These are phyloP conservation scores for Hymenotorrendiella dingleyae DNA, from an alignment of 2,329 filamentous ascomycete genomes.

Conservation along the genomic window DNA sequence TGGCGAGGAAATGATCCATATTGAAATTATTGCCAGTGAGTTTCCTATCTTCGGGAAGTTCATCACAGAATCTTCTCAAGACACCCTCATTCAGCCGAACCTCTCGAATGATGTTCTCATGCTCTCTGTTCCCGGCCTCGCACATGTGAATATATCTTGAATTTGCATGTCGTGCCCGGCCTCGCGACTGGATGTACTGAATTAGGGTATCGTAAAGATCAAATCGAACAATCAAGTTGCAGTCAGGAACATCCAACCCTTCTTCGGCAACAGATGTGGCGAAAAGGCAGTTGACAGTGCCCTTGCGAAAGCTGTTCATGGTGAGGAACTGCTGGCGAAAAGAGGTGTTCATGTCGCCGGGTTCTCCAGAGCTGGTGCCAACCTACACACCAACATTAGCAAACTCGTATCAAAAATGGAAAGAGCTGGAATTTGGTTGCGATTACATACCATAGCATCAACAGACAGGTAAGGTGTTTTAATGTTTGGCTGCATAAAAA, in stretches of 20 bases:
- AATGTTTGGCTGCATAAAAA: conserved; percentile 54
- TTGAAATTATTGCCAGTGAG: conserved; percentile 55
- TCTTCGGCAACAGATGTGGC: conserved; percentile 64
- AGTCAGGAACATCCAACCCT: conserved; percentile 62
- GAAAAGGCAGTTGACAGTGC: conserved; percentile 57
- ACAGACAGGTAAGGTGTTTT: conserved; percentile 52
- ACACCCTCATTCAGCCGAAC: conserved; percentile 53
- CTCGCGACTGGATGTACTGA: conserved; percentile 89
- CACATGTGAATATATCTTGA: conserved; percentile 84
- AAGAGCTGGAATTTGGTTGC: not conserved
- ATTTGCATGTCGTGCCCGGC: conserved; percentile 69
- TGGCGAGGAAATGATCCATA: conserved; percentile 48
- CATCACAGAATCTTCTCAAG: conserved; percentile 70
- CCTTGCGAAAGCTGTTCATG: conserved; percentile 58
- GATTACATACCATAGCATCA: conserved; percentile 52
- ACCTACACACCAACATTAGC: conserved; percentile 16
- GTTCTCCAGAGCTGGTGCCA: conserved; percentile 46
- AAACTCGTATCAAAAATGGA: not conserved
- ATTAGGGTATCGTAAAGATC: conserved; percentile 87
- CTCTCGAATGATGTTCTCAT: conserved; percentile 51
- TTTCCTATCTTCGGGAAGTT: conserved; percentile 68
- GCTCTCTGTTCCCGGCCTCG: conserved; percentile 60
- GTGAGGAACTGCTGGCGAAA: conserved; percentile 69
- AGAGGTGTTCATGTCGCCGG: conserved; percentile 52
- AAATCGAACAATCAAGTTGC: conserved; percentile 66